These are phyloP conservation scores for rapeseed (Brassica napus) DNA, from an alignment of 345 rosid species.

Conservation along the genomic window Da-Ae NC_063443.1:13664501-13665000, in stretches of 20 bases:
- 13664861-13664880: slow-evolving; percentile 99
- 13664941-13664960: not conserved
- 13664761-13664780: not conserved
- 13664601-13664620: not conserved
- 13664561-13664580: slow-evolving; percentile 20
- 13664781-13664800: not conserved
- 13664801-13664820: slow-evolving; percentile 55
- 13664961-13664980: not conserved
- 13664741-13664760: slow-evolving; percentile 28
- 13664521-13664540: slow-evolving; percentile 95
- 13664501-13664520: slow-evolving; percentile 87
- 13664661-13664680: slow-evolving; percentile 22
- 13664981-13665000: not conserved
- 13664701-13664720: slow-evolving; percentile 95
- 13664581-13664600: not conserved
- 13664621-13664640: not conserved
- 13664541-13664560: slow-evolving; percentile 99
- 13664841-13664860: slow-evolving; percentile 92
- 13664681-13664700: slow-evolving; percentile 87
- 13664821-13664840: slow-evolving; percentile 95
- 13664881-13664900: not conserved
- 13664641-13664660: slow-evolving; percentile 6
- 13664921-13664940: not conserved
- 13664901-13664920: slow-evolving; percentile 1
- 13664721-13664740: slow-evolving; percentile 97